phyloP scores from a whole-genome alignment of 2,329 filamentous ascomycete species.

The Ascocoryne sarcoides region DNA sequence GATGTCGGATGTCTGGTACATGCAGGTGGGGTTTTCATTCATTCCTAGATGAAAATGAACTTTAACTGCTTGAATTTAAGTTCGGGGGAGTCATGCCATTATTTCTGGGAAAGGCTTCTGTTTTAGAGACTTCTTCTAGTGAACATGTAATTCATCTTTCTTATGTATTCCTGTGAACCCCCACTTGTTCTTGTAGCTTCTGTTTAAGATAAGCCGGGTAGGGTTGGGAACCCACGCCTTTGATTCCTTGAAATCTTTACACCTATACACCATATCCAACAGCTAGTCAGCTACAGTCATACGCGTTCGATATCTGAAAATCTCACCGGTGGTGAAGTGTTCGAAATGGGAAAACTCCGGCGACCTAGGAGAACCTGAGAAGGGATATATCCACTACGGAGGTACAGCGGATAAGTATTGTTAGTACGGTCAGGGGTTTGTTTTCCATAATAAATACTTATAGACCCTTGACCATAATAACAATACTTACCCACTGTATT shows the following conservation, averaged over 20 bases:
- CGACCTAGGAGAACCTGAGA: constrained; percentile 49
- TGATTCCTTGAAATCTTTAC: constrained; percentile 64
- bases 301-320: constrained; percentile 54
- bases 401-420: too few species aligned
- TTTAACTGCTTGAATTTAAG: background rate
- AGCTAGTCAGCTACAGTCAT: constrained; percentile 48
- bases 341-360: constrained; percentile 62
- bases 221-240: constrained; percentile 20
- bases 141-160: background rate
- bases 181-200: constrained; percentile 16
- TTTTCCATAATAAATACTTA: too few species aligned
- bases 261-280: constrained; percentile 47
- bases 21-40: background rate
- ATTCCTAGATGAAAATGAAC: background rate
- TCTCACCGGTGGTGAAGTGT: constrained; percentile 59
- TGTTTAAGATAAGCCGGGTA: constrained; percentile 18
- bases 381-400: too few species aligned
- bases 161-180: constrained; percentile 13
- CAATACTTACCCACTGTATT: too few species aligned
- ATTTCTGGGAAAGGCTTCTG: background rate
- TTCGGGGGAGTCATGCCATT: background rate
- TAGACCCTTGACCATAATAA: too few species aligned
- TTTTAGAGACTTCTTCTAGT: background rate
- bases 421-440: too few species aligned
- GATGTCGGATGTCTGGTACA: too few species aligned